These are phyloP conservation scores for Moniliophthora roreri DNA, from an alignment of 1,284 basidiomycete genomes.

Conservation along the genomic window DNA sequence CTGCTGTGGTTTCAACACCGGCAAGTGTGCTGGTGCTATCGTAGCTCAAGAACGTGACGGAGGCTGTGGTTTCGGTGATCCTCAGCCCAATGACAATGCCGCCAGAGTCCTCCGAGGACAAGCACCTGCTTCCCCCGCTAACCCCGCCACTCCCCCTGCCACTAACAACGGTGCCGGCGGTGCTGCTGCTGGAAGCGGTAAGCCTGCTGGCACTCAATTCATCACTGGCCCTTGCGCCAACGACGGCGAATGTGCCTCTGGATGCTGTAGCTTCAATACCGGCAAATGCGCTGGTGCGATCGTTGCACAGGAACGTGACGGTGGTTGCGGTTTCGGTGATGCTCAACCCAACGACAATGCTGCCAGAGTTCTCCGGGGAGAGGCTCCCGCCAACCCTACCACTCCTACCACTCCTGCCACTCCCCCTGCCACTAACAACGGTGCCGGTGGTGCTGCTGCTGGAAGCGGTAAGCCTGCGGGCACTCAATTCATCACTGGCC, in stretches of 20 bases:
- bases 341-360: not conserved
- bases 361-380: not conserved
- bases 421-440: not conserved
- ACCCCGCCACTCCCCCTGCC: not conserved
- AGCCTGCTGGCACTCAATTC: not conserved
- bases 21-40: not conserved
- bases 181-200: not conserved
- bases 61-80: not conserved
- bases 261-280: slow-evolving; percentile 1
- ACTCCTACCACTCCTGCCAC: not conserved
- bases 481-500: not conserved
- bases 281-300: slow-evolving; percentile 3
- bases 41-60: not conserved
- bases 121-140: not conserved
- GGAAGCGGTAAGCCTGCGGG: not conserved
- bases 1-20: not conserved
- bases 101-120: not conserved
- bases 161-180: not conserved
- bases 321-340: slow-evolving; percentile 1
- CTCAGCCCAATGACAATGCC: not conserved
- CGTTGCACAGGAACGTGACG: slow-evolving; percentile 1
- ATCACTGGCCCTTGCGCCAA: not conserved
- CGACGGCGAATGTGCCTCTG: not conserved
- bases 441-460: too few species aligned
- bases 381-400: not conserved